A percentile compares a stretch with the other conserved stretches of the same genome.
Conservation (phyloP, 2,329 filamentous ascomycete species). For the Grosmannia serpens region DNA sequence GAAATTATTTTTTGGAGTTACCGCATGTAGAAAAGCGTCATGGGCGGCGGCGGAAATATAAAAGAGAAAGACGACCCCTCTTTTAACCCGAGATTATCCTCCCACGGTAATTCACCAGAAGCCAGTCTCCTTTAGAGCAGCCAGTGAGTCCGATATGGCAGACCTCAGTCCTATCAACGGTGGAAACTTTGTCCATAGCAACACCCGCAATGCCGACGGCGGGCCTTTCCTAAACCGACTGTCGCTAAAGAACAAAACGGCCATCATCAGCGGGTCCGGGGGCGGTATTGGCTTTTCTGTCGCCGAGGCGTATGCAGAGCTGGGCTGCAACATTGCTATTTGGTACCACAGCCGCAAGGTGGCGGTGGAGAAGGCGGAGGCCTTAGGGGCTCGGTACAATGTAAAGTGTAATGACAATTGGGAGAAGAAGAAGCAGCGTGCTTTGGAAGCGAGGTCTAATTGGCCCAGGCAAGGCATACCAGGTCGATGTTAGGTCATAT, state of each 20-base stretch:
- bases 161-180: slow-evolving; percentile 18
- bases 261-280: slow-evolving; percentile 56
- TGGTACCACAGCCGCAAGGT: slow-evolving; percentile 63
- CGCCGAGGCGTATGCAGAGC: slow-evolving; percentile 54
- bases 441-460: neutral
- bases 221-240: slow-evolving; percentile 47
- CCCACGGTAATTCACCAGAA: too few relatives aligned
- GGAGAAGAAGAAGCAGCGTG: neutral
- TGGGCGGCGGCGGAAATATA: too few relatives aligned
- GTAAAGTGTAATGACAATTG: slow-evolving; percentile 46
- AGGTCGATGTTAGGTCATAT: slow-evolving; percentile 45
- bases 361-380: slow-evolving; percentile 47
- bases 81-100: too few relatives aligned
- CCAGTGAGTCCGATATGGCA: neutral
- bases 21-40: too few relatives aligned
- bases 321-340: slow-evolving; percentile 59
- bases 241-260: slow-evolving; percentile 58
- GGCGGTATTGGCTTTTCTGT: slow-evolving; percentile 56
- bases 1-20: too few relatives aligned
- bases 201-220: slow-evolving; percentile 36
- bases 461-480: slow-evolving; percentile 42
- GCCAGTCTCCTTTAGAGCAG: neutral
- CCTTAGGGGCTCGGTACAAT: slow-evolving; percentile 53
- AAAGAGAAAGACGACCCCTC: too few relatives aligned
- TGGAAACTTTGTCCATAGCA: slow-evolving; percentile 46